Evolutionary conservation across 805 yeast genomes (phyloP), one percentile per base, ranked within the genome.

Genomic region (Barnettozyma salicaria): DNA sequence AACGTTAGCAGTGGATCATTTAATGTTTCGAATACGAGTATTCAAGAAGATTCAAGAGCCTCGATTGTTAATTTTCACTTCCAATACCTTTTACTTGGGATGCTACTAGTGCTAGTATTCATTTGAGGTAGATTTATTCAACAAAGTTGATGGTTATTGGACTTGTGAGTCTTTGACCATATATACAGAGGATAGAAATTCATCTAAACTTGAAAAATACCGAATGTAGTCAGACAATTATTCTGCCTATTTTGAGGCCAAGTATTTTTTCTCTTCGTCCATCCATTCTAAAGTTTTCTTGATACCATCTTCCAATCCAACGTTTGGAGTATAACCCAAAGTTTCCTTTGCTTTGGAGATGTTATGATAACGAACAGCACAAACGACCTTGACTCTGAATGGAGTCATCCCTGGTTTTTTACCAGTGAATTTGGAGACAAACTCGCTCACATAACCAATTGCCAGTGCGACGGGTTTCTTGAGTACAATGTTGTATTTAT

Each of bases 361-460:
- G 55, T 89, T 86, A 59, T 90, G 96, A 60, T 92, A 92, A 60
- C 98, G 80, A 44, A 74, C 76, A 16, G 97, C 97, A 62, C 96
- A 87, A 10, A 89, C 89, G 37, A 90, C 78, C 45, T 77, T 82
- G 17, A 88, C 98, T 62, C 97, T 77, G 65, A 90, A 92, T 2
- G 97, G 95, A 2, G 97, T 88, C 44, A 92, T 68, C n/a, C 94
- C 94, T 3, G 97, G 85, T 55, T 87, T 95, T 59, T 84, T 86
- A 2, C 90, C 85, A 4, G 75, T 53, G 7, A 89, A 47, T 37
- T 74, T 77, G 9, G 92, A 75, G 42, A 80, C 73, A 52, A 76
- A 74, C 49, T 82, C 84, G n/a, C 95, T 76, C 27, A 87, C 59
- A 53, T 85, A 83, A 12, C 97, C 97, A 27, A 81, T 78, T 2